A percentile compares a stretch with the other conserved stretches of the same genome.
Evolutionary conservation across 257 asterid species (phyloP).

Genomic region (Ehretia macrophylla): DNA sequence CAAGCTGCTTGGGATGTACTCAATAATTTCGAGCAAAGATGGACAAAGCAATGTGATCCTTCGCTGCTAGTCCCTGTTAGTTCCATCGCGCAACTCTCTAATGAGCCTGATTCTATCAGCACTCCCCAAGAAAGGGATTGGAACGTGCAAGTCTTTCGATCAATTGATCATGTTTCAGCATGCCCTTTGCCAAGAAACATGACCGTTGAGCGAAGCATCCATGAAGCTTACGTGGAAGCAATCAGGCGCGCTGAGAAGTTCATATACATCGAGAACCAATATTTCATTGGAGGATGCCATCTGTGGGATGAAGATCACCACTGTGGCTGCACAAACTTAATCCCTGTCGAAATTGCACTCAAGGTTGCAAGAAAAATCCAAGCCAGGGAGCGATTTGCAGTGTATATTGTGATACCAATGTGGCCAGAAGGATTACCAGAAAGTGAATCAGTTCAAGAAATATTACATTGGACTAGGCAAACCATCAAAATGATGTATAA

Average conservation of each 20-base stretch:
- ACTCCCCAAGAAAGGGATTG: constrained; percentile 35
- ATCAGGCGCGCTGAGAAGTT: constrained; percentile 74
- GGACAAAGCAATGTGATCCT: constrained; percentile 77
- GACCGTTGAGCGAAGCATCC: constrained; percentile 57
- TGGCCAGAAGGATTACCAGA: constrained; percentile 94
- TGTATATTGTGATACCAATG: constrained; percentile 73
- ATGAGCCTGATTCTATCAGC: constrained; percentile 25
- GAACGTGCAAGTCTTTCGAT: constrained; percentile 82
- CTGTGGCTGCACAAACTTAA: constrained; percentile 76
- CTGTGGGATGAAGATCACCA: constrained; percentile 78
- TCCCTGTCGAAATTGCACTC: constrained; percentile 77
- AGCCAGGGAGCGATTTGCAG: constrained; percentile 59
- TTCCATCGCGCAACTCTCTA: constrained; percentile 51
- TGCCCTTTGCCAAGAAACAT: constrained; percentile 46
- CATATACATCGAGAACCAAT: constrained; percentile 81
- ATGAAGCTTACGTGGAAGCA: constrained; percentile 82
- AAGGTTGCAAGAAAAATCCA: constrained; percentile 57
- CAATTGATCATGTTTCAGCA: constrained; percentile 72
- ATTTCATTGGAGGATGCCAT: constrained; percentile 86
- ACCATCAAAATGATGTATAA: constrained; percentile 86
- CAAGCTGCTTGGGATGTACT: constrained; percentile 71
- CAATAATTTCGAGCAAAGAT: constrained; percentile 76
- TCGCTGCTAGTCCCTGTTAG: constrained; percentile 43
- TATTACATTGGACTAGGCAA: constrained; percentile 74
- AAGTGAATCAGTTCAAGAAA: constrained; percentile 74